Conservation (phyloP, 1,284 basidiomycete species). For the Mycena citricolor region DNA sequence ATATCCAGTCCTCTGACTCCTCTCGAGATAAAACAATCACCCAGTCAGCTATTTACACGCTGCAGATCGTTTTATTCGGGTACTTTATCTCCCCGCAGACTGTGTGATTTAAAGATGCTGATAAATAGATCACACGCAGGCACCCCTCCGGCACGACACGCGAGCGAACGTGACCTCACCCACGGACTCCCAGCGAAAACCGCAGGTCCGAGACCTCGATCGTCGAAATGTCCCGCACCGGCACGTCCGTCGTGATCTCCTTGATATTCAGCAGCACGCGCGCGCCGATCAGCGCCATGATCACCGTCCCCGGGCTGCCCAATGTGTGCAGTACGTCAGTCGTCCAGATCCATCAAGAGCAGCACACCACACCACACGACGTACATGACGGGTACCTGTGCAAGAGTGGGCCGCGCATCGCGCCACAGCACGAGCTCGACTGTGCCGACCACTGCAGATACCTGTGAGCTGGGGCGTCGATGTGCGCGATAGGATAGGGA, state of each 20-base stretch:
- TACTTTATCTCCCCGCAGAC: no score
- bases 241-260: constrained; percentile 19
- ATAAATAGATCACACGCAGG: no score
- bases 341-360: neutral
- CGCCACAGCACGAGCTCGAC: constrained; percentile 17
- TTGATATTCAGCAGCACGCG: constrained; percentile 21
- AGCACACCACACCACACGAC: neutral
- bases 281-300: constrained; percentile 17
- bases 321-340: neutral
- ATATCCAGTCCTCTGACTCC: no score
- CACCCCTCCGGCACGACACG: no score
- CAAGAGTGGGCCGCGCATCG: constrained; percentile 11
- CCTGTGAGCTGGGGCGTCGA: neutral
- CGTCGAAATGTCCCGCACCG: no score
- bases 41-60: no score
- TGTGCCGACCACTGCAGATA: constrained; percentile 6
- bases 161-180: no score
- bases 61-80: no score
- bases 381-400: constrained; percentile 17
- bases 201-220: no score
- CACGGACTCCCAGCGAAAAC: no score
- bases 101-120: no score
- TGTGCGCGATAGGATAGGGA: neutral
- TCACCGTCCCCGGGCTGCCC: constrained; percentile 16
- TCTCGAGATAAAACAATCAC: no score